Percentiles rank a stretch among this genome's conserved stretches.
phyloP scores from a whole-genome alignment of 1,139 yeast genomes.

The Trichomonascaceae sp. region DNA sequence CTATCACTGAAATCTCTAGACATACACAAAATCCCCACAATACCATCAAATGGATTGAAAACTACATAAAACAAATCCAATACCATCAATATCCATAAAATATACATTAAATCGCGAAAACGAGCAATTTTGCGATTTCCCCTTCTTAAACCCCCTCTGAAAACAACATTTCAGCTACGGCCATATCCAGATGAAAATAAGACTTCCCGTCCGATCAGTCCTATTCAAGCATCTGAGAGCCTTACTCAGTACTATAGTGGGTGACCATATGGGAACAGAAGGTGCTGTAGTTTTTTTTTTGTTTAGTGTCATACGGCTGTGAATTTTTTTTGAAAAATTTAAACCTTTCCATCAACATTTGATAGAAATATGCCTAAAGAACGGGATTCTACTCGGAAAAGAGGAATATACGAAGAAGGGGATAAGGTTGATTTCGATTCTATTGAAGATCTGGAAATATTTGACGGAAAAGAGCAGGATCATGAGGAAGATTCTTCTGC shows the following conservation, averaged over 20 bases:
- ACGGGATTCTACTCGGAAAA: background rate
- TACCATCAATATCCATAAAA: background rate
- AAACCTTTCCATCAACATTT: background rate
- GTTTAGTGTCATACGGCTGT: background rate
- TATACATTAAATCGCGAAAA: background rate
- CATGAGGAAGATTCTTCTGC: background rate
- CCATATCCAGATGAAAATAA: conserved; percentile 11
- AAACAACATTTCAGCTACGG: conserved; percentile 8
- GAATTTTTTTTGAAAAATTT: background rate
- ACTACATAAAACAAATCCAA: background rate
- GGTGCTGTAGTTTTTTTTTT: conserved; percentile 11
- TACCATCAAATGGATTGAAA: background rate
- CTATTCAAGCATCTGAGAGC: conserved; percentile 12
- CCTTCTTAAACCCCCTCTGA: background rate
- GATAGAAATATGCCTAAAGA: conserved; percentile 9
- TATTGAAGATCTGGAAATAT: conserved; percentile 11
- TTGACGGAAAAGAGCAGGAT: conserved; percentile 4
- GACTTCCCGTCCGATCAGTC: conserved; percentile 13
- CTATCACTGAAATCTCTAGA: no score
- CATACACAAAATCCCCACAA: background rate
- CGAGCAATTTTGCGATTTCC: background rate
- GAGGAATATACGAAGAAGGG: conserved; percentile 6
- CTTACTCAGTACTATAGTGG: conserved; percentile 11
- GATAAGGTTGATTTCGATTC: conserved; percentile 8
- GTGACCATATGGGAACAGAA: conserved; percentile 12